phyloP scores from a whole-genome alignment of 805 yeast genomes.

The Metschnikowia amazonensis region DNA sequence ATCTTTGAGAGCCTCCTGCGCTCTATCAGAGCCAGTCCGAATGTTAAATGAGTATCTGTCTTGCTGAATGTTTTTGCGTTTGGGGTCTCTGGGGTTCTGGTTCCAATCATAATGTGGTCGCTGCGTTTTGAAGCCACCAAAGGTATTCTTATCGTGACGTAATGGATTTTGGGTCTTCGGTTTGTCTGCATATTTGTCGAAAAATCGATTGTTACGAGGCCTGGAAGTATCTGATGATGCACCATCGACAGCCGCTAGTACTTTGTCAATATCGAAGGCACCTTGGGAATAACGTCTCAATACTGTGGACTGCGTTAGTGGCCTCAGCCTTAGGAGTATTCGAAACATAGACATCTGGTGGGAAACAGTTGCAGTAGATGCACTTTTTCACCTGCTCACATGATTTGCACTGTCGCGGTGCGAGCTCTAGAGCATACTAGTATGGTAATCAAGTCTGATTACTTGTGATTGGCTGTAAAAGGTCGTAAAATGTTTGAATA shows the following conservation, averaged over 20 bases:
- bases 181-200: neutral
- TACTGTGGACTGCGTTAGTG: neutral
- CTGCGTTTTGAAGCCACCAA: neutral
- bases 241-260: neutral
- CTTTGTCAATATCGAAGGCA: neutral
- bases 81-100: neutral
- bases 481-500: neutral
- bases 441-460: too few species aligned
- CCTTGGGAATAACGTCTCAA: neutral
- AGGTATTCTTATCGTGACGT: neutral
- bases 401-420: neutral
- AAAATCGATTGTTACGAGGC: conserved; percentile 2
- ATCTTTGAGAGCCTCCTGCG: conserved; percentile 25
- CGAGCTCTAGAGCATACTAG: neutral
- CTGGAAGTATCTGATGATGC: neutral
- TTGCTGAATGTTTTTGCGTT: neutral
- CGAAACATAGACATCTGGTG: neutral
- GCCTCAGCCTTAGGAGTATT: neutral
- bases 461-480: too few species aligned
- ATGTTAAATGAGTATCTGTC: conserved; percentile 19
- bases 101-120: neutral
- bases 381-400: neutral
- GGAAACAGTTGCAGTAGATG: neutral
- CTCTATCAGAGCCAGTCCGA: conserved; percentile 26
- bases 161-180: neutral